Evolutionary conservation across 2,329 filamentous ascomycete genomes (phyloP), one percentile per base, ranked within the genome.

Genomic region (Penicillium sclerotigenum): DNA sequence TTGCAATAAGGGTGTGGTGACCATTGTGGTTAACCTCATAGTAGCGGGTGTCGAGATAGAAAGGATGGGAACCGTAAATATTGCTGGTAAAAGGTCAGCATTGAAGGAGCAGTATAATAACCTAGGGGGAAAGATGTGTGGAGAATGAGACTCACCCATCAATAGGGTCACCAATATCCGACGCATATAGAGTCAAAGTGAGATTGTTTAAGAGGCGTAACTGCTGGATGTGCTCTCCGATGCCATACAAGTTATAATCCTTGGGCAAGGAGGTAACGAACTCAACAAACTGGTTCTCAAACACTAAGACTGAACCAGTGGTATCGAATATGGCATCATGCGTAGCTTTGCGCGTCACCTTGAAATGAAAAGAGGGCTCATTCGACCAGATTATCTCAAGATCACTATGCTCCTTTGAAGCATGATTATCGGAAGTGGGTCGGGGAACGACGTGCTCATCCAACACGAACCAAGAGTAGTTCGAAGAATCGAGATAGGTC

Each of bases 21-120:
- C 80, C 80, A 4, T 77, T 76, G 1, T 74, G 69, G 47, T 81
- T 76, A 11, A 81, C 75, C 59, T 86, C 80, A 64, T 86, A 90
- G 73, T 91, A 93, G 55, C 88, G 81, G 1, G 88, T 92, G 60
- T 93, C 90, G 4, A 92, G 77, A 68, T 93, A 94, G 66, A 92
- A 85, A 0, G 90, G 87, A 63, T 94, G 90, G 38, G 79, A 81
- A 7, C 90, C 89, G 65, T 94, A 94, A 6, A 91, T 77, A 64
- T 92, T 92, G 13, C 71, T 73, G 51, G 48, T 36, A 13, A 8
- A 4, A 24, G 22, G 38, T 54, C 5, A 49, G 34, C 13, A 18
- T 48, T 10, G 37, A 33, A 45, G 11, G 9, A 26, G 18, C 4
- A 33, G 8, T 13, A 16, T 5, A 46, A 28, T 6, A 1, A 18